Evolutionary conservation across 352 stramenopile genomes (phyloP).

Genomic region (Phytophthora capsici): DNA sequence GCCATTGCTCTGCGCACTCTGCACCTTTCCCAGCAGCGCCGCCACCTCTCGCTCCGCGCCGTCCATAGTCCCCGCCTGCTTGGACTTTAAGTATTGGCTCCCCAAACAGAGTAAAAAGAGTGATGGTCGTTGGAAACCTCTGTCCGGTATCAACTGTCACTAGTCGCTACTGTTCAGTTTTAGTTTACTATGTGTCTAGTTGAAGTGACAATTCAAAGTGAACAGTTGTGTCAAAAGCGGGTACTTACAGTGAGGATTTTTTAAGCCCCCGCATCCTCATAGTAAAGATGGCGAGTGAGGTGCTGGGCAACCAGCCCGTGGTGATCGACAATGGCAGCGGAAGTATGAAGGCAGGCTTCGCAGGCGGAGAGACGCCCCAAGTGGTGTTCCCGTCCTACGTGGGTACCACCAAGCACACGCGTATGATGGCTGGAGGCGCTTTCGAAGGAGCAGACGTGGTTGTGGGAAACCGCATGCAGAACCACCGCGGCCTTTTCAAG

Average conservation of each 20-base stretch:
- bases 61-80: conserved; percentile 29
- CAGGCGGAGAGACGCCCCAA: conserved; percentile 75
- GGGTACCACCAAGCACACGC: conserved; percentile 77
- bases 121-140: conserved; percentile 5
- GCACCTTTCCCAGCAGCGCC: conserved; percentile 61
- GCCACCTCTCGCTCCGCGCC: conserved; percentile 51
- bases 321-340: conserved; percentile 90
- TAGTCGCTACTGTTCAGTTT: not conserved
- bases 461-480: conserved; percentile 79
- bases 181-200: not conserved
- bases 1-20: conserved; percentile 44
- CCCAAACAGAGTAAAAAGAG: not conserved
- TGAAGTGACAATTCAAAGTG: conserved; percentile 11
- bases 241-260: conserved; percentile 12
- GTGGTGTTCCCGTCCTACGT: conserved; percentile 83
- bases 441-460: conserved; percentile 82
- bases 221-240: conserved; percentile 14
- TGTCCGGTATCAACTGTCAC: conserved; percentile 10
- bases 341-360: conserved; percentile 85
- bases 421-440: conserved; percentile 85
- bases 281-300: conserved; percentile 47
- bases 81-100: conserved; percentile 21
- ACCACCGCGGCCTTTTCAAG: conserved; percentile 83
- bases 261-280: not conserved
- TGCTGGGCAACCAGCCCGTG: conserved; percentile 86